Percentiles rank a stretch among this genome's conserved stretches.
Evolutionary conservation across 805 yeast genomes (phyloP).

Genomic region (Metschnikowia cubensis): DNA sequence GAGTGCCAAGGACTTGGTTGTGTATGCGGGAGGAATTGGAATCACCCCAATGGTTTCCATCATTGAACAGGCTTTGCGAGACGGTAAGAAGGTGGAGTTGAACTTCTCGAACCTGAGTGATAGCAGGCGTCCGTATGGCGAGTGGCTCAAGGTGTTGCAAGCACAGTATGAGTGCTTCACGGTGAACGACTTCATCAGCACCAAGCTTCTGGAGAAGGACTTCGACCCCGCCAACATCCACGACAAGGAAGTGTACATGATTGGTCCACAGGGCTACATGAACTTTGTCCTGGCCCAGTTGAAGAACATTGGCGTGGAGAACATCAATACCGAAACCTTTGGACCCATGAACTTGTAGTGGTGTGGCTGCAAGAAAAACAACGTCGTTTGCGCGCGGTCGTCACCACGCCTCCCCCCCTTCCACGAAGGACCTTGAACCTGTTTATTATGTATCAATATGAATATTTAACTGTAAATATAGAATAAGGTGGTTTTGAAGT

Average conservation of each 20-base stretch:
- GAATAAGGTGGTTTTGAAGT: too few relatives aligned
- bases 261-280: constrained; percentile 37
- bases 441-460: background rate
- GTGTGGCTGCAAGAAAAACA: background rate
- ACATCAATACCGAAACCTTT: constrained; percentile 27
- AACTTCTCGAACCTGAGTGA: constrained; percentile 29
- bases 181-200: constrained; percentile 20
- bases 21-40: constrained; percentile 64
- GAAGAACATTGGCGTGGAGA: constrained; percentile 13
- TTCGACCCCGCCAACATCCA: constrained; percentile 18
- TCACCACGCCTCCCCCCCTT: too few relatives aligned
- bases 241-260: constrained; percentile 25
- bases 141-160: constrained; percentile 16
- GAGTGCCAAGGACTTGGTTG: constrained; percentile 28
- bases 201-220: constrained; percentile 18
- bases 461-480: too few relatives aligned
- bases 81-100: constrained; percentile 30
- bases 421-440: too few relatives aligned
- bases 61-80: constrained; percentile 35
- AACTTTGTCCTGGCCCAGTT: constrained; percentile 22
- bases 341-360: constrained; percentile 25
- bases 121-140: constrained; percentile 22
- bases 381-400: background rate
- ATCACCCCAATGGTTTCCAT: constrained; percentile 61
- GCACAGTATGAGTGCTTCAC: constrained; percentile 15